Conservation (phyloP, 2,329 filamentous ascomycete genomes). For the Diaporthe sp. region DNA sequence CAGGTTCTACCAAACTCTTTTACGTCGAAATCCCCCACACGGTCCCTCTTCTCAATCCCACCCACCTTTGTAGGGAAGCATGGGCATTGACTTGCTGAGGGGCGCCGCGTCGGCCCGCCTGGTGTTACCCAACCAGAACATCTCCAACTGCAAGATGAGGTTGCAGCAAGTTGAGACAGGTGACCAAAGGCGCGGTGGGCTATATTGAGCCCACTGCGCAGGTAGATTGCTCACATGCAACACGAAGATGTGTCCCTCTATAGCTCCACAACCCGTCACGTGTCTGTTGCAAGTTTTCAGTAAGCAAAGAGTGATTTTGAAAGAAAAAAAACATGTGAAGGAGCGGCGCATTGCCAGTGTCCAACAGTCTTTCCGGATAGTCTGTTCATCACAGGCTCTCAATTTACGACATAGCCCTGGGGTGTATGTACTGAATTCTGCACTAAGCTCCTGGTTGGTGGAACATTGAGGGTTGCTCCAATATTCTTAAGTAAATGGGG, state of each 20-base stretch:
- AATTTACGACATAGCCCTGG: too few relatives aligned
- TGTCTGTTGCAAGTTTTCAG: background rate
- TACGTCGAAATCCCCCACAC: background rate
- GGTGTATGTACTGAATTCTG: background rate
- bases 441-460: background rate
- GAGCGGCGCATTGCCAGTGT: background rate
- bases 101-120: conserved; percentile 21
- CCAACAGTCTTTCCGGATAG: background rate
- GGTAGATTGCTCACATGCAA: background rate
- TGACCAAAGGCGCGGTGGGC: background rate
- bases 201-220: background rate
- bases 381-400: background rate
- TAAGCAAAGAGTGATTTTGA: too few relatives aligned
- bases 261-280: background rate
- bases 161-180: conserved; percentile 5
- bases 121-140: background rate
- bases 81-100: background rate
- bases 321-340: too few relatives aligned
- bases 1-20: background rate
- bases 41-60: background rate
- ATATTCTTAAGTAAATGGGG: background rate
- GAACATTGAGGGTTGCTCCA: background rate
- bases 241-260: background rate
- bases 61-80: background rate
- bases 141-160: conserved; percentile 1